Evolutionary conservation across 768 basidiomycete genomes (phyloP).

Genomic region (Dendrothele bispora): DNA sequence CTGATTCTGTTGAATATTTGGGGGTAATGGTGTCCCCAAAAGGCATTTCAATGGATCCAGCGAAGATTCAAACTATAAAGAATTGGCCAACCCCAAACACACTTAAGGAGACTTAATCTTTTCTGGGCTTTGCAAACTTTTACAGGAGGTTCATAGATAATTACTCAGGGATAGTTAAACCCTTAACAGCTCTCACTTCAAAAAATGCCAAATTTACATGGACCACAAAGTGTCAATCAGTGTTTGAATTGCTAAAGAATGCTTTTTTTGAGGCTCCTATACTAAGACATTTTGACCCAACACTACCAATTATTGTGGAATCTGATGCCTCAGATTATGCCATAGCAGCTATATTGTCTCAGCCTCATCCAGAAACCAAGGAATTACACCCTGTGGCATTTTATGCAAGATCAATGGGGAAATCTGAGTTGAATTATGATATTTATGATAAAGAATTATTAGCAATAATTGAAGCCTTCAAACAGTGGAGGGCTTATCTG

Average conservation of each 20-base stretch:
- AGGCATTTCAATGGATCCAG: not conserved
- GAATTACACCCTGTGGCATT: conserved; percentile 24
- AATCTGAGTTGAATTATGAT: conserved; percentile 30
- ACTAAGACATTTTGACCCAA: conserved; percentile 9
- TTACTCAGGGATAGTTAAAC: no score
- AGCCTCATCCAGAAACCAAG: not conserved
- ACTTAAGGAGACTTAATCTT: no score
- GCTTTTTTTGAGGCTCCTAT: conserved; percentile 14
- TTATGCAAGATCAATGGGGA: conserved; percentile 10
- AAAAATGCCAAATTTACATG: not conserved
- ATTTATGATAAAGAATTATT: conserved; percentile 36
- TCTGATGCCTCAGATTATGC: conserved; percentile 17
- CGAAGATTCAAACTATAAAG: no score
- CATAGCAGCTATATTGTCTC: conserved; percentile 9
- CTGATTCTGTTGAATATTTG: conserved; percentile 11
- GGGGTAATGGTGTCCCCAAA: conserved; percentile 9
- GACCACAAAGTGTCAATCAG: not conserved
- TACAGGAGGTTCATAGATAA: no score
- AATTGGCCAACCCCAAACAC: no score
- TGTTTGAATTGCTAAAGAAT: conserved; percentile 13
- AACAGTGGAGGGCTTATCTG: no score
- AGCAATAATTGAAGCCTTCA: conserved; percentile 30
- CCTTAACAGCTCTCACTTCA: not conserved
- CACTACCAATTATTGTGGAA: conserved; percentile 6
- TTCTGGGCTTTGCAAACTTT: no score